Conservation (phyloP, 2,329 filamentous ascomycete species). For the Trichophyton verrucosum region DNA sequence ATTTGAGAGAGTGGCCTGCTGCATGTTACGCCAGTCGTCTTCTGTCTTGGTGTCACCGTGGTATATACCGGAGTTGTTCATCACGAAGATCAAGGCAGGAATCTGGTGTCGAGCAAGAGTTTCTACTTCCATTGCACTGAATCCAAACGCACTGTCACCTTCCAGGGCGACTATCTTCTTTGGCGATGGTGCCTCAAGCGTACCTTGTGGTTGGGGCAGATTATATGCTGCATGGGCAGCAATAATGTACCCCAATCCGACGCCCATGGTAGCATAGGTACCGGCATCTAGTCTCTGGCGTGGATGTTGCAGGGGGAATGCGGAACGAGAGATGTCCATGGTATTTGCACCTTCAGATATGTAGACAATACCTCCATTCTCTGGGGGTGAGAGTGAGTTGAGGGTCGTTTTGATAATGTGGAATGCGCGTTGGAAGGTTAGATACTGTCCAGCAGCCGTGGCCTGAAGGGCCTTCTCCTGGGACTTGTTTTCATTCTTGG, state of each 20-base stretch:
- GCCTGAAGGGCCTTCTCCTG: slow-evolving; percentile 30
- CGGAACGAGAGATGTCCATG: slow-evolving; percentile 48
- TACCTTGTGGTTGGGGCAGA: slow-evolving; percentile 19
- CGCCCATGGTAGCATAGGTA: slow-evolving; percentile 49
- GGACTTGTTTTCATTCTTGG: slow-evolving; percentile 39
- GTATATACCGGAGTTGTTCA: slow-evolving; percentile 45
- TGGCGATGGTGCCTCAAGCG: slow-evolving; percentile 19
- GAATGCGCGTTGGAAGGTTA: slow-evolving; percentile 42
- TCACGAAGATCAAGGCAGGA: slow-evolving; percentile 43
- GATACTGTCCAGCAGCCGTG: slow-evolving; percentile 25
- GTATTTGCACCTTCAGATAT: slow-evolving; percentile 48
- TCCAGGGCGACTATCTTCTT: slow-evolving; percentile 48
- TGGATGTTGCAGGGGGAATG: slow-evolving; percentile 43
- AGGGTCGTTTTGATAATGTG: slow-evolving; percentile 41
- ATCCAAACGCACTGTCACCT: slow-evolving; percentile 46
- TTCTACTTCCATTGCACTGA: slow-evolving; percentile 44
- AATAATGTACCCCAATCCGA: slow-evolving; percentile 45
- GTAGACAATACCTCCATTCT: slow-evolving; percentile 41
- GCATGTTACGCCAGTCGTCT: slow-evolving; percentile 35
- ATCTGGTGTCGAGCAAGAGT: slow-evolving; percentile 45
- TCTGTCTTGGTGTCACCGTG: slow-evolving; percentile 32
- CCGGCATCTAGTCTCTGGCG: slow-evolving; percentile 46
- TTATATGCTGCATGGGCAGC: slow-evolving; percentile 47
- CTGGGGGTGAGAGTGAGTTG: slow-evolving; percentile 34
- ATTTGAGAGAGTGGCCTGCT: slow-evolving; percentile 28